phyloP scores from a whole-genome alignment of 2,329 filamentous ascomycete species.

The Fusarium nelsonii region DNA sequence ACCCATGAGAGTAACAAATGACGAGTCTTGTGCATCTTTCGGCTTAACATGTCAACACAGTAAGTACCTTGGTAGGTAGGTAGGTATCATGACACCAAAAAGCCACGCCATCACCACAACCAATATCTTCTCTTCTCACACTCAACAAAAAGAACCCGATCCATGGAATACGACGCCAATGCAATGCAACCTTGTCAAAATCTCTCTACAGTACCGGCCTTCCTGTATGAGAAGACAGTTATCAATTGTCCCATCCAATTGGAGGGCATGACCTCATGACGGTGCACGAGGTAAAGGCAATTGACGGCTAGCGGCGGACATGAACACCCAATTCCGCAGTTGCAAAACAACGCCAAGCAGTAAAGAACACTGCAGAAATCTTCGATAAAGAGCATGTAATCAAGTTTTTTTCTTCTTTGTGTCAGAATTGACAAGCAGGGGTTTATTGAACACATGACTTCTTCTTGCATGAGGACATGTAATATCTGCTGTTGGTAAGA shows the following conservation, averaged over 20 bases:
- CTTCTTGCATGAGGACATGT: not conserved
- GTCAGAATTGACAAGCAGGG: conserved; percentile 34
- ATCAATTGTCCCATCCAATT: not conserved
- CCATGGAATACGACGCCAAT: conserved; percentile 17
- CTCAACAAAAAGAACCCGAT: conserved; percentile 18
- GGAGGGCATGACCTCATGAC: conserved; percentile 28
- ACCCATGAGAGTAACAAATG: conserved; percentile 12
- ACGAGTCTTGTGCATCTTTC: not conserved
- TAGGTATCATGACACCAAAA: conserved; percentile 23
- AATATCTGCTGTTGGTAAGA: conserved; percentile 7
- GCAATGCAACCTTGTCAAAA: conserved; percentile 31
- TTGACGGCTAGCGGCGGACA: conserved; percentile 46
- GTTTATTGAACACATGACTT: conserved; percentile 23
- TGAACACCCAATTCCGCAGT: conserved; percentile 37
- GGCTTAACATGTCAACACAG: not conserved
- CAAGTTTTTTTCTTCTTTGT: conserved; percentile 4
- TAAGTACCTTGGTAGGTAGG: too few species aligned
- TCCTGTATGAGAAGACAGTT: not conserved
- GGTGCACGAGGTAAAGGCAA: conserved; percentile 28
- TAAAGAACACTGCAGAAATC: not conserved
- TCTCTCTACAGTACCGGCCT: not conserved
- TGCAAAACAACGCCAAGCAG: conserved; percentile 16
- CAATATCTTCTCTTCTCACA: not conserved
- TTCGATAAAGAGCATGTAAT: not conserved
- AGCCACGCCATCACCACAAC: conserved; percentile 1